Evolutionary conservation across 2,329 filamentous ascomycete species (phyloP).

Genomic region (Neoascochyta sp.): DNA sequence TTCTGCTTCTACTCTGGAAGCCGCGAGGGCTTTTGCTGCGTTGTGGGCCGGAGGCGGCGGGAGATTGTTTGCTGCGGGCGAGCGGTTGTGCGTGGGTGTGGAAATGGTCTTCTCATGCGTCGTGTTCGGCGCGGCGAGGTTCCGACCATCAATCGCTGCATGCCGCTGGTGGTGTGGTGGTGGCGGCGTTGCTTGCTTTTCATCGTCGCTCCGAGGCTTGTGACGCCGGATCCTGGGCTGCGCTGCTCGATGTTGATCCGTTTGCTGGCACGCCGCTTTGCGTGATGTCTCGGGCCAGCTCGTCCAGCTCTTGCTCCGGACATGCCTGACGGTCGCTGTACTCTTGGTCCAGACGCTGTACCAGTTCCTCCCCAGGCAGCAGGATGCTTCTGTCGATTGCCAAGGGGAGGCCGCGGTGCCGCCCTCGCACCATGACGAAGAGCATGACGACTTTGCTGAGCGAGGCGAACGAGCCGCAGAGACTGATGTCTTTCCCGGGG

Average conservation of each 20-base stretch:
- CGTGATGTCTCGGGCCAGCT: slow-evolving; percentile 14
- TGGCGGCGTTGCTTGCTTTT: too few relatives aligned
- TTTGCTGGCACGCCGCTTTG: slow-evolving; percentile 9
- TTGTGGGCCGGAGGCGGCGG: too few relatives aligned
- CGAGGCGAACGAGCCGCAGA: slow-evolving; percentile 53
- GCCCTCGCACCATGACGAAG: slow-evolving; percentile 51
- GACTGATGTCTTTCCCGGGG: slow-evolving; percentile 53
- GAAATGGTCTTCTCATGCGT: too few relatives aligned
- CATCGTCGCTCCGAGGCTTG: too few relatives aligned
- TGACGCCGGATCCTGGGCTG: slow-evolving; percentile 16
- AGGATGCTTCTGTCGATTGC: slow-evolving; percentile 33
- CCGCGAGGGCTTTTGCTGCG: too few relatives aligned
- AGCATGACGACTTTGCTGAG: slow-evolving; percentile 58
- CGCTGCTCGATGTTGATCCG: slow-evolving; percentile 3
- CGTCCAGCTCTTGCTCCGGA: slow-evolving; percentile 11
- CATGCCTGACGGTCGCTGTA: slow-evolving; percentile 18
- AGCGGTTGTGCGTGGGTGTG: too few relatives aligned
- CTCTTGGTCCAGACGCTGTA: slow-evolving; percentile 33
- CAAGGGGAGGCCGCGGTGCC: slow-evolving; percentile 28
- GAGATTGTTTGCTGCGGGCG: too few relatives aligned
- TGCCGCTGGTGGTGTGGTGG: too few relatives aligned
- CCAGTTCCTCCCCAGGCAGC: slow-evolving; percentile 31
- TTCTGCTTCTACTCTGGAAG: too few relatives aligned
- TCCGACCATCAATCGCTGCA: too few relatives aligned
- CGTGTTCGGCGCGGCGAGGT: too few relatives aligned